A percentile compares a stretch with the other conserved stretches of the same genome.
phyloP scores from a whole-genome alignment of 352 stramenopile species.

The Bremia lactucae region DNA sequence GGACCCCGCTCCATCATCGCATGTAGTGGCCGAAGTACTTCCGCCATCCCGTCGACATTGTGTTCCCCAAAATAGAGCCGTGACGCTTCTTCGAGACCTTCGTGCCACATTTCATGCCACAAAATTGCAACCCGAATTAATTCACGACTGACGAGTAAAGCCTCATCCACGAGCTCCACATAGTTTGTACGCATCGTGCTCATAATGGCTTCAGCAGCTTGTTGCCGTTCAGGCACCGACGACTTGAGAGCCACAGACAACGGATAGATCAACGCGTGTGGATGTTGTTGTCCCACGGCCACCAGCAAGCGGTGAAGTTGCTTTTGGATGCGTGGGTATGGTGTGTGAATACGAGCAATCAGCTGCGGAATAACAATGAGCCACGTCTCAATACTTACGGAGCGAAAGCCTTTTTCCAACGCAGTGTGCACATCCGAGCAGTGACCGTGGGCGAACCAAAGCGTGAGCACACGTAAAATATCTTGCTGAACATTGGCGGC shows the following conservation, averaged over 20 bases:
- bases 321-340: constrained; percentile 50
- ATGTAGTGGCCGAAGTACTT: constrained; percentile 90
- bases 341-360: constrained; percentile 85
- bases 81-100: constrained; percentile 95
- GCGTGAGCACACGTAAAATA: constrained; percentile 95
- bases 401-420: constrained; percentile 76
- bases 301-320: constrained; percentile 85
- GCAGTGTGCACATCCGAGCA: constrained; percentile 80
- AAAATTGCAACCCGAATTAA: constrained; percentile 98
- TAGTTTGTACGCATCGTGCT: constrained; percentile 90
- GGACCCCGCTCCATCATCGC: constrained; percentile 84
- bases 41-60: constrained; percentile 95
- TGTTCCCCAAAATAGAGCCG: constrained; percentile 94
- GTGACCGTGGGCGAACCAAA: constrained; percentile 96
- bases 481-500: constrained; percentile 97
- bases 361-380: constrained; percentile 96
- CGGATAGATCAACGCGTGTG: constrained; percentile 97
- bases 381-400: constrained; percentile 95
- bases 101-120: constrained; percentile 98
- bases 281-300: constrained; percentile 87
- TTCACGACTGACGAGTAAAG: constrained; percentile 90
- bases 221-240: constrained; percentile 77
- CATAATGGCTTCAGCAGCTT: constrained; percentile 93
- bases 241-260: constrained; percentile 95
- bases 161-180: constrained; percentile 91